A percentile compares a stretch with the other conserved stretches of the same genome.
Conservation (phyloP, 1,284 basidiomycete genomes). For the Cryptococcus sp. region DNA sequence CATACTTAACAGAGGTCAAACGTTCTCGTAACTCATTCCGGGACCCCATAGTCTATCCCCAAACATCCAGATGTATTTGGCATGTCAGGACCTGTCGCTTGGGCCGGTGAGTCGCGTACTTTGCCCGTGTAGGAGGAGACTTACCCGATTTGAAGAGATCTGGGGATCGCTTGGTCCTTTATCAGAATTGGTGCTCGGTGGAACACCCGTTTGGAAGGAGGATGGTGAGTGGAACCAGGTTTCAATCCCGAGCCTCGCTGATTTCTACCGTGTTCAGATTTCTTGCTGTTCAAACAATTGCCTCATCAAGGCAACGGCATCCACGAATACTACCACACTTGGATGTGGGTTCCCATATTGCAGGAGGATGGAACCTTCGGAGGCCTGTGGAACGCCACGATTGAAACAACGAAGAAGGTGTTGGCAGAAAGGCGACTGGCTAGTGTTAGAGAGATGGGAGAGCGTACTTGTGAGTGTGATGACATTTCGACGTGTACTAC, state of each 20-base stretch:
- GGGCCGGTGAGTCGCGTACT: slow-evolving; percentile 36
- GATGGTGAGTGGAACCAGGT: slow-evolving; percentile 33
- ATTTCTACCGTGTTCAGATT: slow-evolving; percentile 25
- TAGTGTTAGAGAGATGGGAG: slow-evolving; percentile 43
- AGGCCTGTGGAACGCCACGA: slow-evolving; percentile 47
- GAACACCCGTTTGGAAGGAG: slow-evolving; percentile 45
- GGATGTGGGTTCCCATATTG: slow-evolving; percentile 48
- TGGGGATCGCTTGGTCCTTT: slow-evolving; percentile 47
- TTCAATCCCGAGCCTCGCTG: slow-evolving; percentile 3
- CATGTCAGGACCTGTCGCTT: slow-evolving; percentile 41
- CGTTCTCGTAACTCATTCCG: slow-evolving; percentile 8
- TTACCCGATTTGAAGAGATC: slow-evolving; percentile 27
- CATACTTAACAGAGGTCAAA: too few species aligned
- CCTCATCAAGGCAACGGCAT: slow-evolving; percentile 33
- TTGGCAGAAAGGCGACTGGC: slow-evolving; percentile 34
- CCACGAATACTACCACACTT: slow-evolving; percentile 36
- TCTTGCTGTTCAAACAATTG: slow-evolving; percentile 37
- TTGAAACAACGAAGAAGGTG: slow-evolving; percentile 44
- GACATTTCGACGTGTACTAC: too few species aligned
- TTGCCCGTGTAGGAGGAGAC: not conserved
- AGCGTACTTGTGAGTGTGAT: slow-evolving; percentile 39
- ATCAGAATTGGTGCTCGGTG: slow-evolving; percentile 42
- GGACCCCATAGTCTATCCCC: slow-evolving; percentile 25
- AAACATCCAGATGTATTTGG: slow-evolving; percentile 50
- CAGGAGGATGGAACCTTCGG: slow-evolving; percentile 40